A percentile compares a stretch with the other conserved stretches of the same genome.
phyloP scores from a whole-genome alignment of 2,329 filamentous ascomycete genomes.

The Aspergillus aculeatus region DNA sequence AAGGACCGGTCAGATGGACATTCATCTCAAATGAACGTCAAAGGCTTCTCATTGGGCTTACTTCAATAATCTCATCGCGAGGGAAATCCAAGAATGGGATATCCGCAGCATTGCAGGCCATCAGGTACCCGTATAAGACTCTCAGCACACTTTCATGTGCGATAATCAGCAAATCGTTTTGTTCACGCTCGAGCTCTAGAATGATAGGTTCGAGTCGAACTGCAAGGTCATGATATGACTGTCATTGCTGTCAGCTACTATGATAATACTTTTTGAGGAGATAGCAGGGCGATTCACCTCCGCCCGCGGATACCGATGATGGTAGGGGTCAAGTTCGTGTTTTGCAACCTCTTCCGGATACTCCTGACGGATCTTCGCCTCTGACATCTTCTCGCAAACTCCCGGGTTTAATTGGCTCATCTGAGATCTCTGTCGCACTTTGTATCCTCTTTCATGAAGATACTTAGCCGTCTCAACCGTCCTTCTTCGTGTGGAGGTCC shows the following conservation, averaged over 20 bases:
- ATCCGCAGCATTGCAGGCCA: constrained; percentile 95
- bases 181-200: constrained; percentile 91
- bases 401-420: constrained; percentile 98
- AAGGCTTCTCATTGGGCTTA: constrained; percentile 31
- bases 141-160: constrained; percentile 97
- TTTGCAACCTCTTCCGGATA: constrained; percentile 91
- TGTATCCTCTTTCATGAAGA: constrained; percentile 76
- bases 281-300: constrained; percentile 59
- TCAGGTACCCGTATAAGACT: constrained; percentile 94
- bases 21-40: background rate
- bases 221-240: constrained; percentile 98
- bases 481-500: constrained; percentile 88
- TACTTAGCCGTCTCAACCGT: constrained; percentile 87
- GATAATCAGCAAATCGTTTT: constrained; percentile 96
- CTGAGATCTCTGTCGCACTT: constrained; percentile 86
- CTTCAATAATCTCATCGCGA: constrained; percentile 94
- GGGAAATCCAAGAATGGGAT: constrained; percentile 93
- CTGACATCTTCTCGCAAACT: constrained; percentile 90
- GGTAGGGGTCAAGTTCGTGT: constrained; percentile 92
- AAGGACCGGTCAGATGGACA: constrained; percentile 15
- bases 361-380: constrained; percentile 72
- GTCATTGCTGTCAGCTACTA: constrained; percentile 10
- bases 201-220: constrained; percentile 97
- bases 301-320: constrained; percentile 91
- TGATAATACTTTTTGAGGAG: background rate